These are phyloP conservation scores for Beauveria brongniartii DNA, from an alignment of 2,329 filamentous ascomycete species.

Conservation along the genomic window DNA sequence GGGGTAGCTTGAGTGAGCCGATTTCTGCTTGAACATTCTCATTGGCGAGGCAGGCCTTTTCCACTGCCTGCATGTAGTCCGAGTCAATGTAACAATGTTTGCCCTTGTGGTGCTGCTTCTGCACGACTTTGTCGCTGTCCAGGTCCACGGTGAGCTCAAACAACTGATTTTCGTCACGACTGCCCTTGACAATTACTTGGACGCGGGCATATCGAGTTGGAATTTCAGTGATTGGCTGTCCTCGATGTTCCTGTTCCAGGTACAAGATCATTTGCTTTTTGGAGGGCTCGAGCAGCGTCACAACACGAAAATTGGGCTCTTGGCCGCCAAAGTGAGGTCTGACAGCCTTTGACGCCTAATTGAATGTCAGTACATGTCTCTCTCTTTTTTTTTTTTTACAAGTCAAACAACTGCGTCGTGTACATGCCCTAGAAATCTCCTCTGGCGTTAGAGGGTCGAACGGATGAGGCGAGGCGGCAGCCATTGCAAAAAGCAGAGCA, in stretches of 20 bases:
- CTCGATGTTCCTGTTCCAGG: constrained; percentile 32
- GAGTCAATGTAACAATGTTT: constrained; percentile 40
- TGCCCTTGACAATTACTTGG: constrained; percentile 22
- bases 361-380: not conserved
- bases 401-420: not conserved
- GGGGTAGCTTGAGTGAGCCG: constrained; percentile 32
- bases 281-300: constrained; percentile 40
- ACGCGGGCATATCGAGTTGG: constrained; percentile 32
- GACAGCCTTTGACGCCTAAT: constrained; percentile 18
- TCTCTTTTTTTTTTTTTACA: not conserved
- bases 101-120: constrained; percentile 27
- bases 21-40: constrained; percentile 35
- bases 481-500: not conserved
- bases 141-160: constrained; percentile 26
- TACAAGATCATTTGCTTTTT: constrained; percentile 39
- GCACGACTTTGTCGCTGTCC: constrained; percentile 12
- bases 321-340: constrained; percentile 16
- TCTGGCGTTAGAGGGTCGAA: constrained; percentile 20
- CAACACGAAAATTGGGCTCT: constrained; percentile 36
- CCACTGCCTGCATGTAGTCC: constrained; percentile 38
- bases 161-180: constrained; percentile 14
- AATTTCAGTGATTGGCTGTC: not conserved
- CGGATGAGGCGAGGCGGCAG: constrained; percentile 14
- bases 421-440: constrained; percentile 19
- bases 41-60: constrained; percentile 38